These are phyloP conservation scores for Taiozyma onychis DNA, from an alignment of 1,139 yeast genomes.

Conservation along the genomic window DNA sequence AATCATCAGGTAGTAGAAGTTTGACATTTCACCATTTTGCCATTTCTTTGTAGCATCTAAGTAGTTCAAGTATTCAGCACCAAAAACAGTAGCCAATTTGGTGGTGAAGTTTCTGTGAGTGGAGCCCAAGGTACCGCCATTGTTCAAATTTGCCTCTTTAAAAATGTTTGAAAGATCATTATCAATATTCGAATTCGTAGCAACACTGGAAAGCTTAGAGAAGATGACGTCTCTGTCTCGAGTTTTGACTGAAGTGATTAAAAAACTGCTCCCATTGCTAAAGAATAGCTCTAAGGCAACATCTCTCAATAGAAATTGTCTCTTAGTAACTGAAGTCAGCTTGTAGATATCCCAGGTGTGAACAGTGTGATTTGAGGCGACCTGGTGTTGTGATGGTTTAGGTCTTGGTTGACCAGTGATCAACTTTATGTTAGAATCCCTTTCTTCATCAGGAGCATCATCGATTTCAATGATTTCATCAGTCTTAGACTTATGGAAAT, in stretches of 20 bases:
- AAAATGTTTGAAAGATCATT: constrained; percentile 47
- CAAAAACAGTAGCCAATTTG: constrained; percentile 37
- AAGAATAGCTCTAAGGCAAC: constrained; percentile 76
- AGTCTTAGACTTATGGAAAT: constrained; percentile 48
- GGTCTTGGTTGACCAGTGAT: constrained; percentile 36
- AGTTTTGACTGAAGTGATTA: constrained; percentile 50
- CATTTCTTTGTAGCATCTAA: constrained; percentile 60
- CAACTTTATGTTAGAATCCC: constrained; percentile 64
- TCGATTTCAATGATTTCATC: constrained; percentile 62
- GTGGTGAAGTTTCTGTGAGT: constrained; percentile 27
- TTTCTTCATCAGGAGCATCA: constrained; percentile 52
- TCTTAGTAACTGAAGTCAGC: constrained; percentile 57
- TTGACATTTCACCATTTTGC: constrained; percentile 72
- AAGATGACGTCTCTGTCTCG: constrained; percentile 53
- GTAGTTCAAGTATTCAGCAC: constrained; percentile 30
- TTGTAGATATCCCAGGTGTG: constrained; percentile 52
- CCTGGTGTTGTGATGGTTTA: constrained; percentile 17
- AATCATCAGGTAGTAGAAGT: constrained; percentile 73
- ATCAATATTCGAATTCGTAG: constrained; percentile 41
- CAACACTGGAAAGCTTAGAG: constrained; percentile 39
- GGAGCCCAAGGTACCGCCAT: constrained; percentile 20
- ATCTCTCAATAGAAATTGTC: constrained; percentile 71
- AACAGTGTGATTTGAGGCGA: constrained; percentile 36
- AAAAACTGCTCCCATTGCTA: constrained; percentile 61
- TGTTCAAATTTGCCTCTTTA: constrained; percentile 34